These are phyloP conservation scores for Phytophthora meadii DNA, from an alignment of 352 stramenopile genomes.

Conservation along the genomic window DNA sequence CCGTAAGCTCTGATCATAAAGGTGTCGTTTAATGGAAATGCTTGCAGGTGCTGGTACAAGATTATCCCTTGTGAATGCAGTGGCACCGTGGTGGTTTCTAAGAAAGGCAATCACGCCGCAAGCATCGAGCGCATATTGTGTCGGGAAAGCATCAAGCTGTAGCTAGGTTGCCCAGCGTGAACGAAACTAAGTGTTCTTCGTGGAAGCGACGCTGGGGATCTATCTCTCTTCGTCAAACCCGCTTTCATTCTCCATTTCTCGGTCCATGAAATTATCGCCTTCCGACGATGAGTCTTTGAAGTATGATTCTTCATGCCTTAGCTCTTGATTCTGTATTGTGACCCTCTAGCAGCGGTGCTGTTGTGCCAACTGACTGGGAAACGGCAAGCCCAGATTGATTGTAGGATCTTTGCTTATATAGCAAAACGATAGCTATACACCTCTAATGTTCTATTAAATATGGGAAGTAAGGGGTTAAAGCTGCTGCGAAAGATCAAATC, in stretches of 20 bases:
- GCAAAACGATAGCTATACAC: no score
- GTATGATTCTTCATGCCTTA: neutral
- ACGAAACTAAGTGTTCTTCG: neutral
- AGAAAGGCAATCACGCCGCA: no score
- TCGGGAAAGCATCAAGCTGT: constrained; percentile 3
- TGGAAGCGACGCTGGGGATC: neutral
- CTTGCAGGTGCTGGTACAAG: no score
- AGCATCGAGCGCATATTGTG: constrained; percentile 5
- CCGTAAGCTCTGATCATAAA: no score
- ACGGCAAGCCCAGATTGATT: neutral
- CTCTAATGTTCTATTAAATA: no score
- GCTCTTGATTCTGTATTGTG: neutral
- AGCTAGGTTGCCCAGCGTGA: neutral
- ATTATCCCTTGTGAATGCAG: no score
- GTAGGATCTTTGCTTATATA: neutral
- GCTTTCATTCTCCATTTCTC: constrained; percentile 1
- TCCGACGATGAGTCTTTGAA: neutral
- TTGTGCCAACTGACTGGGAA: neutral
- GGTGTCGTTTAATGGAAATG: no score
- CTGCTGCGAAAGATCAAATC: no score
- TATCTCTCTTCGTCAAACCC: neutral
- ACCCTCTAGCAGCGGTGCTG: no score
- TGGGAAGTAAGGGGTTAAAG: no score
- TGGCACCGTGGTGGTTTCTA: no score
- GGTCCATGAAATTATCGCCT: neutral